Percentiles rank a stretch among this genome's conserved stretches.
Evolutionary conservation across 768 basidiomycete genomes (phyloP).

Genomic region (Mycena rebaudengoi): DNA sequence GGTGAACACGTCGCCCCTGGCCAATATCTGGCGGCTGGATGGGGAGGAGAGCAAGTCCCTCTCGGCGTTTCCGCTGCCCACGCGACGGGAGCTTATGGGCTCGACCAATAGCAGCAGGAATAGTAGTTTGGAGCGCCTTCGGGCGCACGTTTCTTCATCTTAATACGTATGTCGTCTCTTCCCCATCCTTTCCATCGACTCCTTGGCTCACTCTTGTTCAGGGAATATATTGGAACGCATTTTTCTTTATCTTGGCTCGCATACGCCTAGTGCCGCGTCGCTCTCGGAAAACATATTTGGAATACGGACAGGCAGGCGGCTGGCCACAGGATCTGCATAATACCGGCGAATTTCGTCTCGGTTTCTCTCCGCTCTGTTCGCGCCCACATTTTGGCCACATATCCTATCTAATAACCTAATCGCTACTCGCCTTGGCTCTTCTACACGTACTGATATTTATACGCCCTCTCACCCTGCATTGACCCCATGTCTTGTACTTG

Average conservation of each 20-base stretch:
- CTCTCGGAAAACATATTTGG: constrained; percentile 12
- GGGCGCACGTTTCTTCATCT: constrained; percentile 18
- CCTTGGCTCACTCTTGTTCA: neutral
- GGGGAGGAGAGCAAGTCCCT: constrained; percentile 72
- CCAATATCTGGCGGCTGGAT: constrained; percentile 78
- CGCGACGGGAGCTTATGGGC: constrained; percentile 46
- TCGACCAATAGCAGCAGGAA: constrained; percentile 49
- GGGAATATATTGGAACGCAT: constrained; percentile 25
- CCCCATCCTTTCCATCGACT: no score
- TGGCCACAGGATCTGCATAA: constrained; percentile 21
- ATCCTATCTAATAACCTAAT: constrained; percentile 21
- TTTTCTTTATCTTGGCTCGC: constrained; percentile 1
- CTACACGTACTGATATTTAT: neutral
- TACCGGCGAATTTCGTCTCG: constrained; percentile 4
- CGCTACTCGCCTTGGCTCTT: constrained; percentile 13
- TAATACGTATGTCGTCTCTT: constrained; percentile 13
- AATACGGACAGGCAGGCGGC: no score
- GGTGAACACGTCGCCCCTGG: constrained; percentile 41
- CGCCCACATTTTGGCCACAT: constrained; percentile 6
- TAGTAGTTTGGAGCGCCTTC: constrained; percentile 23
- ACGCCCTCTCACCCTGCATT: neutral
- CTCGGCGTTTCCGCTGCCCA: constrained; percentile 54
- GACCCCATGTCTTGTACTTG: constrained; percentile 20
- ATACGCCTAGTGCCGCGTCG: constrained; percentile 17
- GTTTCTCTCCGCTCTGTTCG: neutral